A percentile compares a stretch with the other conserved stretches of the same genome.
These are phyloP conservation scores for Quercus cerris DNA, from an alignment of 306 rosid species.

Conservation along the genomic window DNA sequence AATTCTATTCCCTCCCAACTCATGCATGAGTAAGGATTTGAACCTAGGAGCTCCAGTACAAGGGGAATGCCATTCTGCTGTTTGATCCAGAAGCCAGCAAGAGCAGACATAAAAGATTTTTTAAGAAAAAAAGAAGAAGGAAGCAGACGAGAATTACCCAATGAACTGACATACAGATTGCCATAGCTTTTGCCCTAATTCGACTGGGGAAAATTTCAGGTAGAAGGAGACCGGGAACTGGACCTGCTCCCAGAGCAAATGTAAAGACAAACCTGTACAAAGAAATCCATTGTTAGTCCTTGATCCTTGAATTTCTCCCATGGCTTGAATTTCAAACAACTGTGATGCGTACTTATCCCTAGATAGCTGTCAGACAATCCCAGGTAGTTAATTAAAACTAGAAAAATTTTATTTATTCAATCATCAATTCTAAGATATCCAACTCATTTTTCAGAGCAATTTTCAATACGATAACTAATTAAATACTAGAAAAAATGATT, in stretches of 20 bases:
- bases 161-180: conserved; percentile 92
- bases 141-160: conserved; percentile 67
- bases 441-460: background rate
- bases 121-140: background rate
- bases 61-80: background rate
- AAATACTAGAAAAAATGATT: background rate
- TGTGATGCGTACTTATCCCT: background rate
- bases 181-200: conserved; percentile 96
- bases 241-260: conserved; percentile 97
- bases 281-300: conserved; percentile 5
- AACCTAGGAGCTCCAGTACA: background rate
- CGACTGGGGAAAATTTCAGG: conserved; percentile 90
- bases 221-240: conserved; percentile 92
- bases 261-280: conserved; percentile 82
- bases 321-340: background rate
- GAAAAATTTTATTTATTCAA: background rate
- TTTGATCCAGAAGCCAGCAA: conserved; percentile 1
- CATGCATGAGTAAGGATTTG: background rate
- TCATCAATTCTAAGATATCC: background rate
- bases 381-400: background rate
- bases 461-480: background rate
- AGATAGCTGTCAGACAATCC: background rate
- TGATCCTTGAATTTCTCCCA: conserved; percentile 1
- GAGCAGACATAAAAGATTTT: background rate
- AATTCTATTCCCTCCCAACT: background rate